phyloP scores from a whole-genome alignment of 2,329 filamentous ascomycete genomes.

The Knoxdaviesia proteae region DNA sequence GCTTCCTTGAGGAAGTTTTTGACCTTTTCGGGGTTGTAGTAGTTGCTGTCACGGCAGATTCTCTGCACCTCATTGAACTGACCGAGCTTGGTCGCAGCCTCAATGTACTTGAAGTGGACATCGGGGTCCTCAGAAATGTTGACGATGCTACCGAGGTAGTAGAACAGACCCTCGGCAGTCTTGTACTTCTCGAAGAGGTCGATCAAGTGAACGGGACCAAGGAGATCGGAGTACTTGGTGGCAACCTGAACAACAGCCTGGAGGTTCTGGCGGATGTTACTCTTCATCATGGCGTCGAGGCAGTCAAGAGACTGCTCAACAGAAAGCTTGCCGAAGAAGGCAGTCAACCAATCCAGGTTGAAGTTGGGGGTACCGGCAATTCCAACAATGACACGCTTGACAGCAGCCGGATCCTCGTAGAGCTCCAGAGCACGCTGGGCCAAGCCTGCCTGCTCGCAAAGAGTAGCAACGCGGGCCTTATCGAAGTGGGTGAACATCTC shows the following conservation, averaged over 20 bases:
- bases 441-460: constrained; percentile 86
- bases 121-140: constrained; percentile 90
- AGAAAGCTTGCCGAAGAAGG: constrained; percentile 83
- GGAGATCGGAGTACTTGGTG: constrained; percentile 91
- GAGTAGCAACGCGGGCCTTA: constrained; percentile 64
- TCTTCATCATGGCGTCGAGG: constrained; percentile 87
- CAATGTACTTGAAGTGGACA: constrained; percentile 98
- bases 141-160: constrained; percentile 94
- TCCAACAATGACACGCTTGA: constrained; percentile 80
- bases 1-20: constrained; percentile 99
- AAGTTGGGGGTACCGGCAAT: constrained; percentile 68
- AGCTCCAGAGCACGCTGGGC: constrained; percentile 78
- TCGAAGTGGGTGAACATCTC: constrained; percentile 98
- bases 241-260: constrained; percentile 88
- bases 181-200: constrained; percentile 95
- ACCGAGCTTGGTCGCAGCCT: constrained; percentile 81
- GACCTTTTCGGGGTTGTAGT: constrained; percentile 82
- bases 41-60: constrained; percentile 83
- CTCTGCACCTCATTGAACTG: constrained; percentile 94
- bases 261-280: constrained; percentile 92
- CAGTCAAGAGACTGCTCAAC: constrained; percentile 90
- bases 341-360: constrained; percentile 74
- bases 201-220: constrained; percentile 72
- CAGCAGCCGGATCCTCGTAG: constrained; percentile 70
- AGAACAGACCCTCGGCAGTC: constrained; percentile 90